Evolutionary conservation across 2,329 filamentous ascomycete genomes (phyloP).

Genomic region (Colletotrichum magnum): DNA sequence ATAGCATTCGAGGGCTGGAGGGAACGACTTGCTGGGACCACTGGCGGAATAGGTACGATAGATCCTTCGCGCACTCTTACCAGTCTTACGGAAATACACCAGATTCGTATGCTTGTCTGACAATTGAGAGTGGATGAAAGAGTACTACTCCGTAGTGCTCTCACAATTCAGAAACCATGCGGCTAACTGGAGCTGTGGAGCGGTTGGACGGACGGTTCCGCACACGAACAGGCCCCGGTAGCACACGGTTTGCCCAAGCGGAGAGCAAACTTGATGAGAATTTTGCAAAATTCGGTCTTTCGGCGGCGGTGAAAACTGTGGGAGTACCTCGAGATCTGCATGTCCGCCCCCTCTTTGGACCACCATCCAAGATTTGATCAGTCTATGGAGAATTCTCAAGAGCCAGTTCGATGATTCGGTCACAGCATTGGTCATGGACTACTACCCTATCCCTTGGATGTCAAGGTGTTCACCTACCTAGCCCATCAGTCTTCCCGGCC

Average conservation of each 20-base stretch:
- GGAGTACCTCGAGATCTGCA: slow-evolving; percentile 19
- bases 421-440: background rate
- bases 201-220: slow-evolving; percentile 25
- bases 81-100: background rate
- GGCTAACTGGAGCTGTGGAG: slow-evolving; percentile 28
- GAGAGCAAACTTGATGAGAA: slow-evolving; percentile 24
- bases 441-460: too few relatives aligned
- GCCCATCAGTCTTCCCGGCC: too few relatives aligned
- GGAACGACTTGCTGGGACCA: background rate
- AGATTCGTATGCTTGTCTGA: slow-evolving; percentile 7
- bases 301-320: background rate
- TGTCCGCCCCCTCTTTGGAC: background rate
- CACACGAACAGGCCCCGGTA: slow-evolving; percentile 7
- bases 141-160: too few relatives aligned
- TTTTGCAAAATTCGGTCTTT: slow-evolving; percentile 18
- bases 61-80: background rate
- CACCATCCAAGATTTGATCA: background rate
- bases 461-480: too few relatives aligned
- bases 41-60: background rate
- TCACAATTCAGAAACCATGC: slow-evolving; percentile 18
- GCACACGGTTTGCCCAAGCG: slow-evolving; percentile 5
- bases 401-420: background rate
- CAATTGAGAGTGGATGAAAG: background rate
- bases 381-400: background rate
- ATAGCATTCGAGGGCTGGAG: background rate